Base-by-base conservation (phyloP, 306 rosid species). In the Pterocarpus macrocarpus region DNA sequence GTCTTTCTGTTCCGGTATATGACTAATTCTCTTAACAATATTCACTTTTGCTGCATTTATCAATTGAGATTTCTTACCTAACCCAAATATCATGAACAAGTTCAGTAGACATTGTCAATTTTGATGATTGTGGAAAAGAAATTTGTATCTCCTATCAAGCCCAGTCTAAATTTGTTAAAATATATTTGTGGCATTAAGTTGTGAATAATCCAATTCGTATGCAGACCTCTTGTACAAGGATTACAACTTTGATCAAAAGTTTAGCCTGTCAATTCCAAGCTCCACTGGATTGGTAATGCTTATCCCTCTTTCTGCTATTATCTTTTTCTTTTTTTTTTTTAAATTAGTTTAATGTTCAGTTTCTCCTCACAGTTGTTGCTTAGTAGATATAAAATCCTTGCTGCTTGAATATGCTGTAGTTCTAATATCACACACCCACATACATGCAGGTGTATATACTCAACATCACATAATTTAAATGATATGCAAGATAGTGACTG, bases 151-250 rank as follows among this genome's bases (percentile, higher is more conserved):
- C 83, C 30, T 39, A 67, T 66, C 11, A 66, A 30, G 65, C 69
- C 44, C 30, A 34, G 17, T 77, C 41, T 71, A 65, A 64, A 56
- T 71, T 64, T 80, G 17, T 4, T 57, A 13, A 17, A 83, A 41
- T 17, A 8, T 74, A 39, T 17, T 52, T 12, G 32, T 62, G 22
- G 15, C 17, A 43, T n/a, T 39, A 56, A 80, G 64, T 14, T 35
- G 17, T 30, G 4, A 52, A 34, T 34, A 36, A 44, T 55, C 3
- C 75, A 43, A 55, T 84, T 70, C 33, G 68, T 61, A 2, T 82
- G 90, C 97, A 92, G 98, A 92, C 83, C 89, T 95, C 47, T 85
- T 95, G 85, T 91, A 91, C 79, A 95, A 88, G 82, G 98, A 95
- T 74, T 95, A 92, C 90, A 90, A 87, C 90, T 92, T 87, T 28